Evolutionary conservation across 1,284 basidiomycete species (phyloP).

Genomic region (Sphaerobolus stellatus): DNA sequence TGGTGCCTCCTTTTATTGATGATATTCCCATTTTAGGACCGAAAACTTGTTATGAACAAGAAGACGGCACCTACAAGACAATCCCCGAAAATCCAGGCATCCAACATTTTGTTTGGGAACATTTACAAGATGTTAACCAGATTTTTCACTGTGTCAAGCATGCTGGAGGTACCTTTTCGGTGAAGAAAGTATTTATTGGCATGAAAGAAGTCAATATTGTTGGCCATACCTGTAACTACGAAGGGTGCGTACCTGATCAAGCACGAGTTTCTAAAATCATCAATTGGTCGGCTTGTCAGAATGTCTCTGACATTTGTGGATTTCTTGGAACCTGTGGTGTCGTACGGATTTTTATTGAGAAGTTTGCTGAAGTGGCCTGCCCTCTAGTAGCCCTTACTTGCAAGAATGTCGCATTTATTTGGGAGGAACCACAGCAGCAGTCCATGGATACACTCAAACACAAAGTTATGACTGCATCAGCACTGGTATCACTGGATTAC

Average conservation of each 20-base stretch:
- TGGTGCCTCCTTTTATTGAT: constrained; percentile 28
- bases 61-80: constrained; percentile 23
- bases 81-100: constrained; percentile 27
- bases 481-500: constrained; percentile 11
- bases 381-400: not conserved
- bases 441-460: constrained; percentile 4
- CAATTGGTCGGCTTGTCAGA: constrained; percentile 26
- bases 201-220: constrained; percentile 18
- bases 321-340: not conserved
- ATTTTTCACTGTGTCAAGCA: constrained; percentile 25
- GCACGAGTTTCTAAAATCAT: constrained; percentile 27
- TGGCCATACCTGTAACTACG: constrained; percentile 21
- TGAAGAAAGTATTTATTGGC: constrained; percentile 19
- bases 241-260: constrained; percentile 23
- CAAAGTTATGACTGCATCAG: not conserved
- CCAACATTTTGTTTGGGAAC: constrained; percentile 35
- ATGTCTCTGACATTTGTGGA: constrained; percentile 11
- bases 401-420: not conserved
- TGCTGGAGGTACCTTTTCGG: constrained; percentile 22
- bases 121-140: constrained; percentile 28
- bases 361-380: not conserved
- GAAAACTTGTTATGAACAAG: constrained; percentile 11
- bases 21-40: constrained; percentile 16
- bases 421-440: not conserved
- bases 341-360: not conserved